Evolutionary conservation across 2,329 filamentous ascomycete genomes (phyloP).

Genomic region (Penicillium sp.): DNA sequence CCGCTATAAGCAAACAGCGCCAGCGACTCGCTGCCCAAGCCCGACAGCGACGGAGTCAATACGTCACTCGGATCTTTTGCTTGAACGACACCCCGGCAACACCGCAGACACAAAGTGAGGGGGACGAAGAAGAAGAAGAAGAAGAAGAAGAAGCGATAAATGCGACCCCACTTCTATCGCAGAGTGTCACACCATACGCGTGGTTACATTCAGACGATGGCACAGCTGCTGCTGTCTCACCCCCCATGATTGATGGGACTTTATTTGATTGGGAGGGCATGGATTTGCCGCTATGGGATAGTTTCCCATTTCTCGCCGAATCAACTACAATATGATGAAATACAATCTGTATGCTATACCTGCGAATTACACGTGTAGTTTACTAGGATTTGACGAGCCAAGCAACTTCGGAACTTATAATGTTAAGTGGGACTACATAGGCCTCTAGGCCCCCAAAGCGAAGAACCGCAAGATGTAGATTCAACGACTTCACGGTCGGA

Average conservation of each 20-base stretch:
- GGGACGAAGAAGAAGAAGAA: slow-evolving; percentile 1
- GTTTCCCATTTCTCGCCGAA: slow-evolving; percentile 35
- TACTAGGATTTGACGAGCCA: not conserved
- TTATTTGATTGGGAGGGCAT: slow-evolving; percentile 36
- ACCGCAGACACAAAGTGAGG: slow-evolving; percentile 8
- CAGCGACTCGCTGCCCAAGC: slow-evolving; percentile 31
- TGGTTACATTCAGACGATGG: slow-evolving; percentile 19
- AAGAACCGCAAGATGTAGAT: not conserved
- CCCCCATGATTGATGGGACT: slow-evolving; percentile 16
- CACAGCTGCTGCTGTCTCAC: slow-evolving; percentile 12
- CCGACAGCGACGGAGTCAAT: slow-evolving; percentile 32
- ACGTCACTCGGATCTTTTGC: slow-evolving; percentile 41
- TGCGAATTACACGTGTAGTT: not conserved
- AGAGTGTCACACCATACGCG: slow-evolving; percentile 15
- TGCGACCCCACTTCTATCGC: slow-evolving; percentile 3
- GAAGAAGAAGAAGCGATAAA: not conserved
- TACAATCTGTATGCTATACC: not conserved
- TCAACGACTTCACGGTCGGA: slow-evolving; percentile 12
- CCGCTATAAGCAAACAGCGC: slow-evolving; percentile 48
- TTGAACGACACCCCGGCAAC: slow-evolving; percentile 23
- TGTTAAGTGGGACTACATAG: not conserved
- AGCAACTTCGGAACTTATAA: not conserved
- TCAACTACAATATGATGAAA: slow-evolving; percentile 16
- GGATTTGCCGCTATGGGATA: slow-evolving; percentile 38
- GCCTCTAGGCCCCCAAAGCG: not conserved